Conservation (phyloP, 768 basidiomycete species). For the Cytidiella melzeri region DNA sequence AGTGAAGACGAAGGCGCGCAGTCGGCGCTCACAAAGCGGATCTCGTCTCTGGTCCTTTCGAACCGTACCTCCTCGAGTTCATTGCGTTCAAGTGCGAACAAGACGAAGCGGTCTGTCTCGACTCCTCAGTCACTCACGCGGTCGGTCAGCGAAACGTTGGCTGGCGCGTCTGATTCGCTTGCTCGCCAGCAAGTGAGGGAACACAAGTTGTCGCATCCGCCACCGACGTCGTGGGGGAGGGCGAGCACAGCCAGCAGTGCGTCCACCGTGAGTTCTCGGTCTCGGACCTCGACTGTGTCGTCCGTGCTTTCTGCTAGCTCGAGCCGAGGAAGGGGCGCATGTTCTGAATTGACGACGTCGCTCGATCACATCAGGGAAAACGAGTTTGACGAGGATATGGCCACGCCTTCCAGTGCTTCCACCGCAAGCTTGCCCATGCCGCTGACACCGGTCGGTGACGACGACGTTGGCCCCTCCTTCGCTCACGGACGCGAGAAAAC, state of each 20-base stretch:
- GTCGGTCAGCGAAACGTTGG: slow-evolving; percentile 19
- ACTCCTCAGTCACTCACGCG: slow-evolving; percentile 21
- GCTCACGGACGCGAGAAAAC: not conserved
- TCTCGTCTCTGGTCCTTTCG: slow-evolving; percentile 24
- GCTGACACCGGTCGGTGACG: slow-evolving; percentile 16
- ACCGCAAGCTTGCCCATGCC: slow-evolving; percentile 19
- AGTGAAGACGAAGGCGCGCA: slow-evolving; percentile 39
- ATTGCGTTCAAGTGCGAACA: slow-evolving; percentile 1
- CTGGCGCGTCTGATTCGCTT: slow-evolving; percentile 5
- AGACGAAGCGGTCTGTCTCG: slow-evolving; percentile 1
- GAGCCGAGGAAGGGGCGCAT: slow-evolving; percentile 2
- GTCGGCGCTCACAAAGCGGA: slow-evolving; percentile 29
- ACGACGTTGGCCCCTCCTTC: not conserved
- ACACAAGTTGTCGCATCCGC: slow-evolving; percentile 11
- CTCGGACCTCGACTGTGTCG: slow-evolving; percentile 16
- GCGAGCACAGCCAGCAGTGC: slow-evolving; percentile 6
- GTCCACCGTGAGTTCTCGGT: slow-evolving; percentile 6
- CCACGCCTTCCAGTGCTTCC: slow-evolving; percentile 19
- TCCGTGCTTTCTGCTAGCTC: slow-evolving; percentile 12
- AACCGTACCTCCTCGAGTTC: slow-evolving; percentile 16
- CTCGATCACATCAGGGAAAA: slow-evolving; percentile 16
- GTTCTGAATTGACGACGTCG: not conserved
- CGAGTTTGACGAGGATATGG: slow-evolving; percentile 6
- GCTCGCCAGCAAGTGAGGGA: slow-evolving; percentile 9
- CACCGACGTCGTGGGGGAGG: slow-evolving; percentile 19